phyloP scores from a whole-genome alignment of 495 filamentous ascomycete species.

The Tuber melanosporum region DNA sequence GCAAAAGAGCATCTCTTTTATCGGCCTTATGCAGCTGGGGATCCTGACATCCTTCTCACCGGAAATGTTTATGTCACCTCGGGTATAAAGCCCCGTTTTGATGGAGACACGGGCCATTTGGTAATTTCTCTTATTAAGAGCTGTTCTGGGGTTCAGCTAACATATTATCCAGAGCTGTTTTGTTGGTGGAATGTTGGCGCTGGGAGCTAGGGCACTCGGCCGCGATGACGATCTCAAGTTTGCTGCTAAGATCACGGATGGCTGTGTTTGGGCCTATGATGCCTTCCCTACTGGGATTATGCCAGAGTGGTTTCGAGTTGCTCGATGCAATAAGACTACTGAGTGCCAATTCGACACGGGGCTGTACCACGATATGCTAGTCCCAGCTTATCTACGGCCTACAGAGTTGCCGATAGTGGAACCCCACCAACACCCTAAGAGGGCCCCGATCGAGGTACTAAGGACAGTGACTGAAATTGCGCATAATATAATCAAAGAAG shows the following conservation, averaged over 20 bases:
- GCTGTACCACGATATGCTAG: constrained; percentile 44
- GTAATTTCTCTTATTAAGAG: constrained; percentile 12
- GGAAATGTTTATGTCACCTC: constrained; percentile 47
- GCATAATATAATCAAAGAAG: constrained; percentile 37
- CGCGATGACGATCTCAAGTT: constrained; percentile 73
- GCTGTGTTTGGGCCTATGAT: constrained; percentile 91
- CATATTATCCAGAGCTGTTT: constrained; percentile 57
- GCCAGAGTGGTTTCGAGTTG: constrained; percentile 65
- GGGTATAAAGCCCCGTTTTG: constrained; percentile 19
- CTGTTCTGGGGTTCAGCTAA: not conserved
- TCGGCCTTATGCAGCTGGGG: constrained; percentile 54
- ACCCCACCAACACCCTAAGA: constrained; percentile 13
- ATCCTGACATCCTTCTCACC: constrained; percentile 70
- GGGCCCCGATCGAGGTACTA: constrained; percentile 3
- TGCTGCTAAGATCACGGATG: constrained; percentile 75
- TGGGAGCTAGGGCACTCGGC: constrained; percentile 81
- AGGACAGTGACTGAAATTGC: constrained; percentile 24
- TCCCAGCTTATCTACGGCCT: constrained; percentile 17
- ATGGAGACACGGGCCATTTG: constrained; percentile 33
- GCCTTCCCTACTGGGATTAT: constrained; percentile 76
- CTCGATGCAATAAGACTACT: constrained; percentile 60
- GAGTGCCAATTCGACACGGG: constrained; percentile 74
- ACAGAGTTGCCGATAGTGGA: constrained; percentile 2
- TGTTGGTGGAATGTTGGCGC: constrained; percentile 84
- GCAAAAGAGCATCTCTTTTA: constrained; percentile 72